Evolutionary conservation across 805 yeast genomes (phyloP).

Genomic region (Candida arabinofermentans): DNA sequence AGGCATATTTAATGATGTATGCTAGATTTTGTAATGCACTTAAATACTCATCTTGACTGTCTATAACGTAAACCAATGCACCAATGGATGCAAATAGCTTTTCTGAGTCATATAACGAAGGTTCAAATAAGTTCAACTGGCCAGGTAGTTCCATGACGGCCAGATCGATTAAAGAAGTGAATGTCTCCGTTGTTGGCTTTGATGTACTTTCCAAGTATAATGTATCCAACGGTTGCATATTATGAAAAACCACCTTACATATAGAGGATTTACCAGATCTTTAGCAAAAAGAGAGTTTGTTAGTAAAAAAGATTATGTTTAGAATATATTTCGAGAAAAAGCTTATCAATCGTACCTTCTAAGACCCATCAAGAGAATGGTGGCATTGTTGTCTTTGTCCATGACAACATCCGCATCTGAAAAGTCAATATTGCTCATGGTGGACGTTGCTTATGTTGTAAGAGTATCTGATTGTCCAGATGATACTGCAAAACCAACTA

Average conservation of each 20-base stretch:
- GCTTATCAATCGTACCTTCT: constrained; percentile 43
- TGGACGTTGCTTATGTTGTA: too few relatives aligned
- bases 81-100: constrained; percentile 77
- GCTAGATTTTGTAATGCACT: constrained; percentile 87
- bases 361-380: constrained; percentile 82
- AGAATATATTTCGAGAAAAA: background rate
- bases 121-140: constrained; percentile 84
- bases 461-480: too few relatives aligned
- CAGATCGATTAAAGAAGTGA: constrained; percentile 77
- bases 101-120: constrained; percentile 68
- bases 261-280: constrained; percentile 93
- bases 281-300: background rate
- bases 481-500: too few relatives aligned
- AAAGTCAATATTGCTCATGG: constrained; percentile 12
- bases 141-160: constrained; percentile 95
- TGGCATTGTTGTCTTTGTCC: constrained; percentile 64
- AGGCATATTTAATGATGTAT: constrained; percentile 83
- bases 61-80: constrained; percentile 90
- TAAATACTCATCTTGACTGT: constrained; percentile 91
- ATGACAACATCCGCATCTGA: constrained; percentile 21
- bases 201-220: constrained; percentile 86
- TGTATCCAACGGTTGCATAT: constrained; percentile 94
- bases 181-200: constrained; percentile 81
- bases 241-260: constrained; percentile 92
- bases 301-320: background rate